Conservation (phyloP, 1,284 basidiomycete species). For the Cryptococcus depauperatus region DNA sequence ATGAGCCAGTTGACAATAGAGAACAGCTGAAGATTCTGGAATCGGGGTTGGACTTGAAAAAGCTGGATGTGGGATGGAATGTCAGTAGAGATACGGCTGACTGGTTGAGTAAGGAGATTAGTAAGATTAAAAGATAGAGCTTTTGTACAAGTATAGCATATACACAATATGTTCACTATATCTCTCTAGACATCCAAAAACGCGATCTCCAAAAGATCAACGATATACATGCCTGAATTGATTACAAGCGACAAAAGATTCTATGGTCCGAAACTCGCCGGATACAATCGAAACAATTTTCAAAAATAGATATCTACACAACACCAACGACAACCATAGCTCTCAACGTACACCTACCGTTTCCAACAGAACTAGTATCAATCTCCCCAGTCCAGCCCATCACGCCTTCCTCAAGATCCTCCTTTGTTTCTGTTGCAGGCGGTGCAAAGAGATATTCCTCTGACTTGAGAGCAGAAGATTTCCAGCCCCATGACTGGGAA, state of each 20-base stretch:
- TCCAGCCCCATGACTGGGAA: slow-evolving; percentile 51
- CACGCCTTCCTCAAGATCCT: slow-evolving; percentile 52
- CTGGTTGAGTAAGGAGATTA: slow-evolving; percentile 52
- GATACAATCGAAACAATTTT: too few species aligned
- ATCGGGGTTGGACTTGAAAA: slow-evolving; percentile 49
- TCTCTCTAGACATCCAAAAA: too few species aligned
- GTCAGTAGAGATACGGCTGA: slow-evolving; percentile 54
- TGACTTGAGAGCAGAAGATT: slow-evolving; percentile 41
- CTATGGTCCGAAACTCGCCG: too few species aligned
- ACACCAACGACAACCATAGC: slow-evolving; percentile 32
- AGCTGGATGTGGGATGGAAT: slow-evolving; percentile 63
- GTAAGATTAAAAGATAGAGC: slow-evolving; percentile 5
- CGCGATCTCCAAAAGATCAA: too few species aligned
- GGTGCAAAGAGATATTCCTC: slow-evolving; percentile 41
- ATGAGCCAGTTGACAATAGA: too few species aligned
- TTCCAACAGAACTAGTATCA: slow-evolving; percentile 14
- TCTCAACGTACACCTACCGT: slow-evolving; percentile 30
- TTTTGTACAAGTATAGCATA: too few species aligned
- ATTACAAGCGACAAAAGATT: too few species aligned
- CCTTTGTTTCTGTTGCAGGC: slow-evolving; percentile 36
- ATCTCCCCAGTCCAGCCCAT: slow-evolving; percentile 45
- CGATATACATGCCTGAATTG: too few species aligned
- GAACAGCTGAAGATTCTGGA: not conserved
- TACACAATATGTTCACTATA: too few species aligned
- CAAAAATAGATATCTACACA: slow-evolving; percentile 10